Conservation (phyloP, 345 rosid genomes). For the Gossypium herbaceum region DNA sequence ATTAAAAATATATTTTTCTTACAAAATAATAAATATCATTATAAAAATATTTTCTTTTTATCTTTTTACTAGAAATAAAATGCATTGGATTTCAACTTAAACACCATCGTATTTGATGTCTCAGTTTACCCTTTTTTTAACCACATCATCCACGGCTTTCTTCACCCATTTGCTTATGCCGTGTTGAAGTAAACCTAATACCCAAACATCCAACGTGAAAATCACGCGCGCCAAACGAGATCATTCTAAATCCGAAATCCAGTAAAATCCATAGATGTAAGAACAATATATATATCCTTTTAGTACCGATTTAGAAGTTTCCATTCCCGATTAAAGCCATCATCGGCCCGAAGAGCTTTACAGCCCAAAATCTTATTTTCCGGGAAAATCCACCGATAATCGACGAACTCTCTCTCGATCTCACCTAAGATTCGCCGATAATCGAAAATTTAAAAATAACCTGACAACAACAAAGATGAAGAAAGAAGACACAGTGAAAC, state of each 20-base stretch:
- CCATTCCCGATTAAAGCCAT: background rate
- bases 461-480: conserved; percentile 32
- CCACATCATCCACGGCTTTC: background rate
- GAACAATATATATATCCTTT: background rate
- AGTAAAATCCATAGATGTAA: background rate
- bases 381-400: background rate
- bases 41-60: no score
- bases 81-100: no score
- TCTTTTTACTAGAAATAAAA: no score
- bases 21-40: no score
- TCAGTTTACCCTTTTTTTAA: no score
- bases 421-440: background rate
- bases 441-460: background rate
- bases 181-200: background rate
- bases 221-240: background rate
- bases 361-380: background rate
- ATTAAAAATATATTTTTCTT: no score
- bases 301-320: background rate
- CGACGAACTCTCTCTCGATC: background rate
- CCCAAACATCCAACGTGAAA: background rate
- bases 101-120: no score
- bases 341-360: background rate
- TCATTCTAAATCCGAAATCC: background rate
- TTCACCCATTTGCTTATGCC: background rate
- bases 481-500: conserved; percentile 68